Base-by-base conservation (phyloP, 2,329 filamentous ascomycete species). In the Diaporthe vaccinii region DNA sequence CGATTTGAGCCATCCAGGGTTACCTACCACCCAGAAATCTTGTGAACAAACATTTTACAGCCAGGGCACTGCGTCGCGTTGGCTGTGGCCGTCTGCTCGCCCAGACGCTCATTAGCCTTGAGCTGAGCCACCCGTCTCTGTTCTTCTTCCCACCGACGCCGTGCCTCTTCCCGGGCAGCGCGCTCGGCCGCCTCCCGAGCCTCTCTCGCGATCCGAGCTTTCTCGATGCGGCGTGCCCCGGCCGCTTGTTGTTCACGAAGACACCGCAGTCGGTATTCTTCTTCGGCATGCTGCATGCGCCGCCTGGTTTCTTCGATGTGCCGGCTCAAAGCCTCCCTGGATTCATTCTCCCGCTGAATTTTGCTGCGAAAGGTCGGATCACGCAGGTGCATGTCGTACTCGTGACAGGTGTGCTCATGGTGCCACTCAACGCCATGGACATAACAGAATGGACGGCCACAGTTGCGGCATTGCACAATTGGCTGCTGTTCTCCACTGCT, bases 101-200 rank as follows among this genome's bases (percentile, higher is more conserved):
- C 59, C 15, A 46, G 39, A 44, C 14, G 59, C 17, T 65, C 59
- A 3, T 65, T 17, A 17, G 59, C 59, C 8, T 12, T 2, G 14
- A 10, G 25, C 39, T 22, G 39, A 46, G 59, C 59, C 17, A 46
- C 59, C 36, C 39, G 59, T 44, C 59, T 44, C 9, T 8, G 14
- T 46, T 65, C 59, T 15, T 65, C 39, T 25, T 46, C 59, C 25
- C 9, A 20, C 25, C 25, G 59, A 46, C 59, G 59, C 28, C 39
- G 59, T 12, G 59, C 59, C 17, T 65, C 59, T 31, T 65, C 59
- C 25, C 39, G 46, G 25, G 39, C 59, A 65, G 59, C 59, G 25
- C 59, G 39, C 59, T 65, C 59, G 25, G 59, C 59, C 25, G 59
- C 59, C 25, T 46, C 41, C 0, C 39, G 39, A 20, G 39, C 59